phyloP scores from a whole-genome alignment of 164 flowering plant species.

The Umbilicus rupestris region DNA sequence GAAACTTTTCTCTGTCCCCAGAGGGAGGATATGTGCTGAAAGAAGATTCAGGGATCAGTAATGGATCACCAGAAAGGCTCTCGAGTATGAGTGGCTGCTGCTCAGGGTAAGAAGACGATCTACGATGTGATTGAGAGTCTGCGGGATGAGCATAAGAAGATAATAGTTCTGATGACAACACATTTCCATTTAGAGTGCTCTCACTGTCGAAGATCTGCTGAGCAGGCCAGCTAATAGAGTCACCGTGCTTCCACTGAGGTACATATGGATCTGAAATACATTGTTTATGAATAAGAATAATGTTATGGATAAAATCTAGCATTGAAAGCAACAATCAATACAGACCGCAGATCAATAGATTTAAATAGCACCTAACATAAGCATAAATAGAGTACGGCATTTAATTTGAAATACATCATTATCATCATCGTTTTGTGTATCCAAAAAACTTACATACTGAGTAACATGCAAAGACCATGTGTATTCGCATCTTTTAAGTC shows the following conservation, averaged over 20 bases:
- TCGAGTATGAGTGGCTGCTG: slow-evolving; percentile 25
- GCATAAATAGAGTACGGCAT: too few species aligned
- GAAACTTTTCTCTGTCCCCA: slow-evolving; percentile 47
- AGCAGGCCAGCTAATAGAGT: slow-evolving; percentile 34
- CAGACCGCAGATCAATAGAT: not conserved
- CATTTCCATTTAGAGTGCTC: slow-evolving; percentile 30
- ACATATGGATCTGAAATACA: slow-evolving; percentile 47
- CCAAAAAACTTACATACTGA: not conserved
- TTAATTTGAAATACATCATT: not conserved
- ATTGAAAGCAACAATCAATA: not conserved
- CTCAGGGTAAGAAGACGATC: slow-evolving; percentile 60
- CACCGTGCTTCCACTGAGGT: slow-evolving; percentile 48
- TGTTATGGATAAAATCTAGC: not conserved
- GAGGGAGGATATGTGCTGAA: slow-evolving; percentile 74
- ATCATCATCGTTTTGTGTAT: not conserved
- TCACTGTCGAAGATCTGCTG: slow-evolving; percentile 35
- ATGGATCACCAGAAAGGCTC: slow-evolving; percentile 40
- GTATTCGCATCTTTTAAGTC: too few species aligned
- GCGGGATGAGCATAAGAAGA: slow-evolving; percentile 18
- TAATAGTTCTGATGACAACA: slow-evolving; percentile 41
- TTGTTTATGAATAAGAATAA: not conserved
- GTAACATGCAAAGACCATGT: not conserved
- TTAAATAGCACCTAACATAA: too few species aligned
- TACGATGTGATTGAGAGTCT: slow-evolving; percentile 32
- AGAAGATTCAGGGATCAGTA: slow-evolving; percentile 47